A percentile compares a stretch with the other conserved stretches of the same genome.
These are phyloP conservation scores for Syncephalastrum sp. DNA, from an alignment of 371 early-diverging fungal species.

Conservation along the genomic window DNA sequence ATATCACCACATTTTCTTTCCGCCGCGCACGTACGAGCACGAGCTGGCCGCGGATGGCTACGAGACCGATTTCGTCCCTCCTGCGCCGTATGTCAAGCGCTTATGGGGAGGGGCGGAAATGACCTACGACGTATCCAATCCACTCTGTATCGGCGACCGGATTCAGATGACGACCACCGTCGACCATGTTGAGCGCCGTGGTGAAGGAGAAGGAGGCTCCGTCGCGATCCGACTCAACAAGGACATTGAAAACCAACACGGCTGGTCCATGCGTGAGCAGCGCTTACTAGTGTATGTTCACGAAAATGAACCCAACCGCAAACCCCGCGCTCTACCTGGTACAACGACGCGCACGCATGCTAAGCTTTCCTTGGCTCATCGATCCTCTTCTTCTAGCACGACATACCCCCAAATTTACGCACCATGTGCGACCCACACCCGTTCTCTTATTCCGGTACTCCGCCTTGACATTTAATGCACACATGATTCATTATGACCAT, in stretches of 20 bases:
- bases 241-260: slow-evolving; percentile 59
- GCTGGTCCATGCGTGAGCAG: slow-evolving; percentile 68
- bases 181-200: slow-evolving; percentile 50
- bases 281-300: slow-evolving; percentile 68
- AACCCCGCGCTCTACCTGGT: neutral
- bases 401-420: slow-evolving; percentile 51
- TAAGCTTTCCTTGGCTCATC: slow-evolving; percentile 2
- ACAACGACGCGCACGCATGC: neutral
- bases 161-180: slow-evolving; percentile 57
- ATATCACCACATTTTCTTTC: slow-evolving; percentile 67
- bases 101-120: slow-evolving; percentile 88
- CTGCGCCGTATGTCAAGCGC: slow-evolving; percentile 71
- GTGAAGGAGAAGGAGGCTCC: slow-evolving; percentile 54
- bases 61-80: slow-evolving; percentile 72
- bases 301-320: no score
- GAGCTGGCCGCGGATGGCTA: slow-evolving; percentile 81
- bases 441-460: slow-evolving; percentile 81
- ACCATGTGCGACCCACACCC: slow-evolving; percentile 54
- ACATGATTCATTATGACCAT: slow-evolving; percentile 84
- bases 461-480: slow-evolving; percentile 82
- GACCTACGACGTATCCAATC: slow-evolving; percentile 55
- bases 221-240: slow-evolving; percentile 73
- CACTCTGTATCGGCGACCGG: slow-evolving; percentile 61
- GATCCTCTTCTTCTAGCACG: neutral
- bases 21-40: slow-evolving; percentile 62